Base-by-base conservation (phyloP, 495 filamentous ascomycete genomes). In the Bryoglossum gracile region DNA sequence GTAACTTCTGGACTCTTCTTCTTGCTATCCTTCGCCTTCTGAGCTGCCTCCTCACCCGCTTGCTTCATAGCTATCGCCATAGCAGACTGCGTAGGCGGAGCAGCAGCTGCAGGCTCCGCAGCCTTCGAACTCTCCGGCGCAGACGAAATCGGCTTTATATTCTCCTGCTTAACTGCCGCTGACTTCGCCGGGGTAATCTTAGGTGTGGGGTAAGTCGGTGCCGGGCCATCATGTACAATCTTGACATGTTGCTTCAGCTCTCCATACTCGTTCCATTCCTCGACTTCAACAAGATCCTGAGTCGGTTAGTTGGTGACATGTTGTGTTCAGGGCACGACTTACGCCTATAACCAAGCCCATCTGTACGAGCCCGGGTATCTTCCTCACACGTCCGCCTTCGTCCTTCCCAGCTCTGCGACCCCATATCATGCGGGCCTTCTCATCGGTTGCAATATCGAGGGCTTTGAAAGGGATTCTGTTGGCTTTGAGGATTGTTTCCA, bases 231-330 rank as follows among this genome's bases (percentile, higher is more conserved):
- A 69, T 62, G 63, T 48, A 71, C 69, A 67, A 76, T 68, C 35
- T 62, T 83, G 46, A 96, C 73, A 50, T 86, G 78, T 63, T 92
- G 78, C 63, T 92, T 90, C 46, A 98, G 75, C 70, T 97, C 92
- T 60, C 86, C 91, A 61, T 91, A 95, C 59, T 98, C 92, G 67
- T 98, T 98, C 94, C 94, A 97, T 62, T 97, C 92, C 69, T 98
- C 92, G 47, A 95, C 77, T 61, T 96, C 78, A 48, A 94, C 87
- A 19, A 95, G 72, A 62, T 97, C 92, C 89, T 95, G 50, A n/a
- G 1, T 19, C 10, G 5, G 24, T 48, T 22, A 51, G 40, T 37
- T 24, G 26, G 28, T 13, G 28, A 17, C 32, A 18, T 44, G 43
- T n/a, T 16, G 10, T 46, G 26, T 24, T 37, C 46, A 38, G 3